Percentiles rank a stretch among this genome's conserved stretches.
Evolutionary conservation across 768 basidiomycete species (phyloP).

Genomic region (Suillus weaverae): DNA sequence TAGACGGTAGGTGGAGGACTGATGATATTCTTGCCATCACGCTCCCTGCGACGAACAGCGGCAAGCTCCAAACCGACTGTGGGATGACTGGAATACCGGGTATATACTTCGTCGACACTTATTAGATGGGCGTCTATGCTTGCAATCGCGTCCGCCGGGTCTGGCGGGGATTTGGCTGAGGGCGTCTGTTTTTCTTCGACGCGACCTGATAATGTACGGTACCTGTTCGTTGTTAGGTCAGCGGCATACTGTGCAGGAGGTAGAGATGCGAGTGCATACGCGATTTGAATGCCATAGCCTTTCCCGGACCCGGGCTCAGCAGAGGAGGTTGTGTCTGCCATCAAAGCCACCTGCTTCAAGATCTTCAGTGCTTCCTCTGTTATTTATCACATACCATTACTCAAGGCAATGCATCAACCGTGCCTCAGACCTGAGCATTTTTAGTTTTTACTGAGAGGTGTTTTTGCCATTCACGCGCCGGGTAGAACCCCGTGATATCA

Average conservation of each 20-base stretch:
- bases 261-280: background rate
- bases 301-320: background rate
- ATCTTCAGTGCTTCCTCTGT: background rate
- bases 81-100: constrained; percentile 44
- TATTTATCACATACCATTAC: background rate
- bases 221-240: constrained; percentile 13
- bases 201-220: constrained; percentile 40
- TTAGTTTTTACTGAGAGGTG: background rate
- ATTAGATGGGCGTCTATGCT: constrained; percentile 45
- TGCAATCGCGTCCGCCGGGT: constrained; percentile 33
- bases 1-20: constrained; percentile 47
- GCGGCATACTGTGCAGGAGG: background rate
- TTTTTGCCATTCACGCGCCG: background rate
- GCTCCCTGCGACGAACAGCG: constrained; percentile 47
- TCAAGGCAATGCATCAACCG: background rate
- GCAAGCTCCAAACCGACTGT: constrained; percentile 48
- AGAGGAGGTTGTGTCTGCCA: background rate
- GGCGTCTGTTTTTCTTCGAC: constrained; percentile 22
- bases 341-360: background rate
- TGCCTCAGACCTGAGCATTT: background rate
- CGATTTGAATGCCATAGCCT: constrained; percentile 4
- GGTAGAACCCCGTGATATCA: background rate
- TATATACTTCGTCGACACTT: constrained; percentile 39
- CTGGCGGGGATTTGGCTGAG: constrained; percentile 1
- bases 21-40: constrained; percentile 51